Evolutionary conservation across 2,329 filamentous ascomycete genomes (phyloP).

Genomic region (Ceratocystis lukuohia): DNA sequence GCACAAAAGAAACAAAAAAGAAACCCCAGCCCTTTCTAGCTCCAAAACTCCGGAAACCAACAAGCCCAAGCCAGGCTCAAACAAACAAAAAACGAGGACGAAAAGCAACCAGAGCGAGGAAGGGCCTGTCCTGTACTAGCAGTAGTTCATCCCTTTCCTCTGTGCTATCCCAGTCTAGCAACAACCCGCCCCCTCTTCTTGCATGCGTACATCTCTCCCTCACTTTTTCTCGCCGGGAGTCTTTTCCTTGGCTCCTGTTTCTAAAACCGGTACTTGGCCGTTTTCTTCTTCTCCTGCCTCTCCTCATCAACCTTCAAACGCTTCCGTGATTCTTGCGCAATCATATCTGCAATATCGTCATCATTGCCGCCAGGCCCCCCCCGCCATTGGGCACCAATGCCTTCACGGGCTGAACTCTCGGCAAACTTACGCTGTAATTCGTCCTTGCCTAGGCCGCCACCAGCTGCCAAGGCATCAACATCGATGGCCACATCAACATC

Average conservation of each 20-base stretch:
- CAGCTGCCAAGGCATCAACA: conserved; percentile 60
- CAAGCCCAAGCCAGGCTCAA: background rate
- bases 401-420: conserved; percentile 51
- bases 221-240: background rate
- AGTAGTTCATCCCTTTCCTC: no score
- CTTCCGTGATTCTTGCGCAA: conserved; percentile 84
- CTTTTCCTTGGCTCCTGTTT: conserved; percentile 2
- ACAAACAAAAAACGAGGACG: background rate
- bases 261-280: conserved; percentile 39
- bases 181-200: background rate
- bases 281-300: conserved; percentile 51
- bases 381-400: conserved; percentile 50
- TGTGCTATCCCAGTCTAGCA: no score
- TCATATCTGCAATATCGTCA: conserved; percentile 91
- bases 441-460: conserved; percentile 71
- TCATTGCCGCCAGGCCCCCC: conserved; percentile 39
- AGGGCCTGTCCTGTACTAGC: background rate
- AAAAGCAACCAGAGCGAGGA: background rate
- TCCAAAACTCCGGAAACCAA: conserved; percentile 12
- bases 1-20: background rate
- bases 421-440: conserved; percentile 73
- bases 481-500: conserved; percentile 91
- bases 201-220: background rate
- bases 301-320: conserved; percentile 79
- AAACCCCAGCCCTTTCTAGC: conserved; percentile 6